Evolutionary conservation across 495 filamentous ascomycete species (phyloP).

Genomic region (Aspergillus coremiiformis): DNA sequence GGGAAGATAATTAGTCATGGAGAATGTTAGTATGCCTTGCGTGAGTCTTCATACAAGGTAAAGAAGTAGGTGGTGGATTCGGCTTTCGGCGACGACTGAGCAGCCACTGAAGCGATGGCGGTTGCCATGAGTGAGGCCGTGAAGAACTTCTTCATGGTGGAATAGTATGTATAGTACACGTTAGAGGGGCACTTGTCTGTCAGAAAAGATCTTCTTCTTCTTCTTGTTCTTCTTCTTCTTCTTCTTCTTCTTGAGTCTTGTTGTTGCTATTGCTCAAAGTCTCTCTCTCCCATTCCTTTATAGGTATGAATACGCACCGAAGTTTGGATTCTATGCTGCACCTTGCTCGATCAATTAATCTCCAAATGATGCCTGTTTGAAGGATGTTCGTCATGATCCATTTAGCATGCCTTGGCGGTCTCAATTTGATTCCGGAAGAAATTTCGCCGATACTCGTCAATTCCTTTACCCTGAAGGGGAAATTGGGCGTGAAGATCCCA

Average conservation of each 20-base stretch:
- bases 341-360: background rate
- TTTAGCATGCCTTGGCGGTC: too few relatives aligned
- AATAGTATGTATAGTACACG: background rate
- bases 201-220: background rate
- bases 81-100: conserved; percentile 12
- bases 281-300: too few relatives aligned
- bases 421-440: too few relatives aligned
- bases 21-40: too few relatives aligned
- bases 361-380: background rate
- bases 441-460: background rate
- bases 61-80: conserved; percentile 26
- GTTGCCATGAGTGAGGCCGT: conserved; percentile 11
- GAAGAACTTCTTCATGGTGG: conserved; percentile 12
- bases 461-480: background rate
- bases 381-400: too few relatives aligned
- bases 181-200: background rate
- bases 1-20: too few relatives aligned
- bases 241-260: too few relatives aligned
- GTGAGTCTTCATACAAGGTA: conserved; percentile 23
- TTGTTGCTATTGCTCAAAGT: too few relatives aligned
- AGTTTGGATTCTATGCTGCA: too few relatives aligned
- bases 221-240: too few relatives aligned
- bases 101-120: conserved; percentile 14
- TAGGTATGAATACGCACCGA: too few relatives aligned
- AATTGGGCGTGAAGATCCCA: background rate